Evolutionary conservation across 2,329 filamentous ascomycete species (phyloP).

Genomic region (Karstenula rhodostoma): DNA sequence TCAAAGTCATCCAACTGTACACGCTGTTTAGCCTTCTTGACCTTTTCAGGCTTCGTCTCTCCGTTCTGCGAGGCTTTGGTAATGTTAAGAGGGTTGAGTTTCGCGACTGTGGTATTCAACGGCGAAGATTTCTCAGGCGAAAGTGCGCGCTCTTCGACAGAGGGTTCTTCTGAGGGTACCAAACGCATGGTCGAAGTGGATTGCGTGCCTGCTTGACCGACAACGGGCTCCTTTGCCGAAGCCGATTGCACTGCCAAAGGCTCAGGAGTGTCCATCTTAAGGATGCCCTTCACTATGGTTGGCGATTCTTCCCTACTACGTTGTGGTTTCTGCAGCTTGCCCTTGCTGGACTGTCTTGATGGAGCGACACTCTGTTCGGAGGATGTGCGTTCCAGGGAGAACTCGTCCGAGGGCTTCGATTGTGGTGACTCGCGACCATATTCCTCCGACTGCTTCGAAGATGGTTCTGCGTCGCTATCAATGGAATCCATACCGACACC

Average conservation of each 20-base stretch:
- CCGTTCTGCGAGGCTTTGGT: constrained; percentile 48
- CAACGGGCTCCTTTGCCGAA: constrained; percentile 22
- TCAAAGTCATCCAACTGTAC: constrained; percentile 77
- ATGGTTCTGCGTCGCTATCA: constrained; percentile 55
- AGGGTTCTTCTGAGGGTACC: constrained; percentile 39
- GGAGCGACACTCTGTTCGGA: constrained; percentile 39
- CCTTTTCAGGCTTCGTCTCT: constrained; percentile 64
- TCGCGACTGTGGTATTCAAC: constrained; percentile 27
- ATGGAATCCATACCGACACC: constrained; percentile 41
- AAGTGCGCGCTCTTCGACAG: constrained; percentile 30
- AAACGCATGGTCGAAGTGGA: constrained; percentile 43
- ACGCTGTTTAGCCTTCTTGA: constrained; percentile 67
- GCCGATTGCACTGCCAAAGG: constrained; percentile 26
- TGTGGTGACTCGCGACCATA: constrained; percentile 44
- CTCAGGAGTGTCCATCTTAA: constrained; percentile 44
- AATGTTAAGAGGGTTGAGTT: constrained; percentile 45
- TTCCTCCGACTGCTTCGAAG: constrained; percentile 49
- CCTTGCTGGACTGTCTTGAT: constrained; percentile 47
- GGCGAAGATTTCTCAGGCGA: constrained; percentile 31
- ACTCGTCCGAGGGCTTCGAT: constrained; percentile 42
- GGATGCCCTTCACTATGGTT: constrained; percentile 41
- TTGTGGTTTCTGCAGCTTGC: constrained; percentile 48
- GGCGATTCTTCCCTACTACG: constrained; percentile 43
- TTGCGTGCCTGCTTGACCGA: constrained; percentile 30
- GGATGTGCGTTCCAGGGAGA: constrained; percentile 34